phyloP scores from a whole-genome alignment of 2,329 filamentous ascomycete species.

The Colletotrichum sp. region DNA sequence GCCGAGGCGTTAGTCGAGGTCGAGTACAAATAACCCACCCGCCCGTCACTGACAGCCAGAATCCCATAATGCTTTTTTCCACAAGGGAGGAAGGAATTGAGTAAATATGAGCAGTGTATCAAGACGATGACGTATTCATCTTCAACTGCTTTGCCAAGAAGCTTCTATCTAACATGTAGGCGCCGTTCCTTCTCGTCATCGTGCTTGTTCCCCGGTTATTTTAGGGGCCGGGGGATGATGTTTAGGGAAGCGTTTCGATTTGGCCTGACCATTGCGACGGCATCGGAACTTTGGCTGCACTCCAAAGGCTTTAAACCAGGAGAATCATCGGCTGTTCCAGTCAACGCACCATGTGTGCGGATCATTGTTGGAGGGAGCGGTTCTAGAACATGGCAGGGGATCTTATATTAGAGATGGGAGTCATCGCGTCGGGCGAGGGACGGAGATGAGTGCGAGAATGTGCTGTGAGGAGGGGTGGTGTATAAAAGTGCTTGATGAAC shows the following conservation, averaged over 20 bases:
- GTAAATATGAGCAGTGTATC: not conserved
- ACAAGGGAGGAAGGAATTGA: rapidly evolving
- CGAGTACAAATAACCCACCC: not conserved
- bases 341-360: no score
- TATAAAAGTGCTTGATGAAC: no score
- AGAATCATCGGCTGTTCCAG: no score
- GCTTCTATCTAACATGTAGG: not conserved
- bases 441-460: no score
- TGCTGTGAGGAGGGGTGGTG: no score
- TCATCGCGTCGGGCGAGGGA: no score
- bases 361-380: not conserved
- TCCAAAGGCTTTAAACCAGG: rapidly evolving
- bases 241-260: rapidly evolving
- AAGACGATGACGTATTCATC: not conserved
- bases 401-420: not conserved
- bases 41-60: not conserved
- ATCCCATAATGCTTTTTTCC: rapidly evolving
- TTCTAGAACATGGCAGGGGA: not conserved
- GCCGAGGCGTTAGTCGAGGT: not conserved
- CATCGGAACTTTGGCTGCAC: not conserved
- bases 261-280: rapidly evolving
- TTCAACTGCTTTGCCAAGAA: not conserved
- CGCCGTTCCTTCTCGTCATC: not conserved
- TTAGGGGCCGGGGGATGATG: rapidly evolving
- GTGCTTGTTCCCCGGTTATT: not conserved